A percentile compares a stretch with the other conserved stretches of the same genome.
These are phyloP conservation scores for Echinochloa phyllopogon DNA, from an alignment of 176 grass and related monocot species.

Conservation along the genomic window DNA sequence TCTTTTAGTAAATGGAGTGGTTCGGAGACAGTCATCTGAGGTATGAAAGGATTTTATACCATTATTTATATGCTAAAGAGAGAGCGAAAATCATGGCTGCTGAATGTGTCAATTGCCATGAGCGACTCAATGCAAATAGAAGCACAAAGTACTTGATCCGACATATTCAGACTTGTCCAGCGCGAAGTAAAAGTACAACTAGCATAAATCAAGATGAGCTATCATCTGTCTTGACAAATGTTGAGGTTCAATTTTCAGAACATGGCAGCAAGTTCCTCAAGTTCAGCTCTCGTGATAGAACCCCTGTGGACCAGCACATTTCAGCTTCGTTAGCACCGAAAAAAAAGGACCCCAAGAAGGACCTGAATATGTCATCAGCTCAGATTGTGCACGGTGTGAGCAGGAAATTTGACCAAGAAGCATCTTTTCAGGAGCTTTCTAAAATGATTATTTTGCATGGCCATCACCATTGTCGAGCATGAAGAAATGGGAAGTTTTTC, in stretches of 20 bases:
- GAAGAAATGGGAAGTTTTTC: constrained; percentile 60
- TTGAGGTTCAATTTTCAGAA: constrained; percentile 60
- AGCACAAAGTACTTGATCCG: constrained; percentile 48
- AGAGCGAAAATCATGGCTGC: constrained; percentile 38
- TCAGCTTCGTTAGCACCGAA: constrained; percentile 46
- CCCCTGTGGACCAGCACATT: constrained; percentile 23
- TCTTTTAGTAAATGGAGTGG: constrained; percentile 34
- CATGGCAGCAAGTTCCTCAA: constrained; percentile 50
- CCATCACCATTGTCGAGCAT: constrained; percentile 58
- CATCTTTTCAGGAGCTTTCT: constrained; percentile 48
- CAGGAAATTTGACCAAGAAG: constrained; percentile 49
- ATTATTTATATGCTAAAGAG: constrained; percentile 47
- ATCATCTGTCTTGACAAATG: constrained; percentile 60
- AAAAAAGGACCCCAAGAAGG: constrained; percentile 14
- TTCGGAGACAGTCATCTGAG: constrained; percentile 33
- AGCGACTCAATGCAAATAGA: constrained; percentile 50
- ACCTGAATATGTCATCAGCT: constrained; percentile 17
- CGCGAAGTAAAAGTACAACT: constrained; percentile 19
- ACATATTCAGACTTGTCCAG: constrained; percentile 47
- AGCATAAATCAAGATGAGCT: constrained; percentile 48
- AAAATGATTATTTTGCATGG: constrained; percentile 56
- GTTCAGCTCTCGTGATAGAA: constrained; percentile 21
- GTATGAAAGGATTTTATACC: constrained; percentile 57
- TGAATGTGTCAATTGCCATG: constrained; percentile 56
- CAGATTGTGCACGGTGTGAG: constrained; percentile 24